A percentile compares a stretch with the other conserved stretches of the same genome.
These are phyloP conservation scores for Plicaturopsis crispa DNA, from an alignment of 768 basidiomycete genomes.

Conservation along the genomic window DNA sequence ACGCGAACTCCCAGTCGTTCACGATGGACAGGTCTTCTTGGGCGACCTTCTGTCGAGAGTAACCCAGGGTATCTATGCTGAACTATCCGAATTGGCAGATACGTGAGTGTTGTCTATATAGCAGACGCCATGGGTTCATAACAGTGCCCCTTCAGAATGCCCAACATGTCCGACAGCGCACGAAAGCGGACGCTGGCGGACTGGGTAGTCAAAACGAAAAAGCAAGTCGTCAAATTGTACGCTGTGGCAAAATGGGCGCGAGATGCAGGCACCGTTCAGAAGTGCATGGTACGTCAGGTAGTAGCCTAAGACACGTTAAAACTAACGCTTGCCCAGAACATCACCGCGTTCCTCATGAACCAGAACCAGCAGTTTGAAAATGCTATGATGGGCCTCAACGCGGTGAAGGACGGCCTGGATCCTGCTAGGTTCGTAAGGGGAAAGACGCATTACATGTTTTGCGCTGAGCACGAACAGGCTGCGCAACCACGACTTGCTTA, in stretches of 20 bases:
- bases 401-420: conserved; percentile 63
- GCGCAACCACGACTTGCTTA: conserved; percentile 89
- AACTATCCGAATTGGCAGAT: conserved; percentile 77
- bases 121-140: not conserved
- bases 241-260: conserved; percentile 84
- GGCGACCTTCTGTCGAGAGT: conserved; percentile 71
- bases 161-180: conserved; percentile 74
- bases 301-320: no score
- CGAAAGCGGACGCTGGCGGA: conserved; percentile 80
- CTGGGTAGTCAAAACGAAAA: conserved; percentile 86
- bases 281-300: conserved; percentile 59
- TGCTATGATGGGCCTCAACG: conserved; percentile 52
- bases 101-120: conserved; percentile 54
- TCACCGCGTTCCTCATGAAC: conserved; percentile 78
- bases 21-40: conserved; percentile 67
- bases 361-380: conserved; percentile 82
- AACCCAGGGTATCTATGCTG: conserved; percentile 73
- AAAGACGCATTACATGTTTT: not conserved
- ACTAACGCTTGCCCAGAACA: conserved; percentile 45
- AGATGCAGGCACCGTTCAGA: conserved; percentile 78
- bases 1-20: conserved; percentile 63
- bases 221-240: conserved; percentile 84
- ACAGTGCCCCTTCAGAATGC: conserved; percentile 42
- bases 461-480: conserved; percentile 43
- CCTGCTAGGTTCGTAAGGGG: conserved; percentile 69